These are phyloP conservation scores for Calycina herbarum DNA, from an alignment of 2,329 filamentous ascomycete species.

Conservation along the genomic window DNA sequence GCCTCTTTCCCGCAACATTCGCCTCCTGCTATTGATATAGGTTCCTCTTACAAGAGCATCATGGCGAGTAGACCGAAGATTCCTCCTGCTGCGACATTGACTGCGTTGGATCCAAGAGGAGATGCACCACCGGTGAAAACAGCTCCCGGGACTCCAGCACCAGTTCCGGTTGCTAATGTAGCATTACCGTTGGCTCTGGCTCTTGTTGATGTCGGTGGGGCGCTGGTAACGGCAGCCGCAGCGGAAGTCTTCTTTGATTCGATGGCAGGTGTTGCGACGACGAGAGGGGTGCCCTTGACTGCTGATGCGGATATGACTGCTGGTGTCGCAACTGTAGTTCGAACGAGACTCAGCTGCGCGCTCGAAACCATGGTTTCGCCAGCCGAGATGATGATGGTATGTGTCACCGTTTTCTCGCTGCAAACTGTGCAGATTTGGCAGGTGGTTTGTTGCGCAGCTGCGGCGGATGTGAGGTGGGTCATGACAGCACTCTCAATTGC, in stretches of 20 bases:
- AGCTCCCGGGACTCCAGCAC: background rate
- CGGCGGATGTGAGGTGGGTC: background rate
- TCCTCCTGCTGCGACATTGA: background rate
- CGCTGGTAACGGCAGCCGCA: no score
- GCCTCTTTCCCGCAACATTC: background rate
- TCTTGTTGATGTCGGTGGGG: no score
- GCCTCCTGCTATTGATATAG: background rate
- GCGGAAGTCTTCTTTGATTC: background rate
- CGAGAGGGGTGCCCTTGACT: background rate
- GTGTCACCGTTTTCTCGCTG: no score
- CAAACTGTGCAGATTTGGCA: background rate
- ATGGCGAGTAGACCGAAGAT: background rate
- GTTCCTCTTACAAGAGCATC: background rate
- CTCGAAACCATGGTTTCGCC: background rate
- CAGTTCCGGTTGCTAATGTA: conserved; percentile 5
- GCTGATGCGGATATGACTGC: background rate
- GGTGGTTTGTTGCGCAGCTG: background rate
- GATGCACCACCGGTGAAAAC: conserved; percentile 13
- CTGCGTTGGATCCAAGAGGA: background rate
- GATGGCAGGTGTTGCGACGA: background rate
- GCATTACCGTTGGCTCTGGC: background rate
- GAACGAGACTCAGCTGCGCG: no score
- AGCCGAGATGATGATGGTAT: background rate
- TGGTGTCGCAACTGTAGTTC: background rate
- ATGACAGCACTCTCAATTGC: background rate